Base-by-base conservation (phyloP, 2,329 filamentous ascomycete genomes). In the Fusarium bactridioides region DNA sequence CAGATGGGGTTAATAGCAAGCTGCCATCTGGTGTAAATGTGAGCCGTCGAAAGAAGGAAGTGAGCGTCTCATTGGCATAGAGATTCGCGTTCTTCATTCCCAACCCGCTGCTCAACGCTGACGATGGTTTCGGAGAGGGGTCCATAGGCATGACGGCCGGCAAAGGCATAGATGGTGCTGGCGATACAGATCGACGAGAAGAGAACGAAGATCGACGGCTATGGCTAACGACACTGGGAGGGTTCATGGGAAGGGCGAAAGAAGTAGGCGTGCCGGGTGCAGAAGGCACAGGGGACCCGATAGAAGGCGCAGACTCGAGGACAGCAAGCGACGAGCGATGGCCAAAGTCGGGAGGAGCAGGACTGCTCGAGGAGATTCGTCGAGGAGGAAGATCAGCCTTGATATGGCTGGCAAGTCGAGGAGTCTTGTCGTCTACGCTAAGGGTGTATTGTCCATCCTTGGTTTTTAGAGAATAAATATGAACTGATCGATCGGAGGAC, bases 1-100 rank as follows among this genome's bases (percentile, higher is more conserved):
- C 96, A 4, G 96, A 95, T 5, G 96, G 96, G 0, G 96, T 99
- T 72, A 99, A 91, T 9, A 99, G 87, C 55, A 99, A 85, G 79
- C 95, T 97, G 31, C 96, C 96, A 79, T 99, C 97, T 1, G 96
- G 95, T 3, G 97, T 94, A 79, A 99, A 99, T 0, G 95, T 95
- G 55, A 99, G 85, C 51, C 96, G 90, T 58, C 96, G 89, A 84
- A 99, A 99, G 84, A 99, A 99, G 1, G 96, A 98, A 0, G 95
- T 98, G 67, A 98, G 89, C 0, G 95, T 98, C 82, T 99, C 96
- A 77, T 98, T 98, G 50, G 94, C 94, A 80, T 99, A 99, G 50
- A 99, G 91, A 75, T 91, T 94, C 45, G 94, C 91, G 76, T 97
- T 98, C 79, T 92, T 94, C 59, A 94, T 88, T 15, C 92, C 92